Conservation (phyloP, 768 basidiomycete species). For the Hydnum rufescens region DNA sequence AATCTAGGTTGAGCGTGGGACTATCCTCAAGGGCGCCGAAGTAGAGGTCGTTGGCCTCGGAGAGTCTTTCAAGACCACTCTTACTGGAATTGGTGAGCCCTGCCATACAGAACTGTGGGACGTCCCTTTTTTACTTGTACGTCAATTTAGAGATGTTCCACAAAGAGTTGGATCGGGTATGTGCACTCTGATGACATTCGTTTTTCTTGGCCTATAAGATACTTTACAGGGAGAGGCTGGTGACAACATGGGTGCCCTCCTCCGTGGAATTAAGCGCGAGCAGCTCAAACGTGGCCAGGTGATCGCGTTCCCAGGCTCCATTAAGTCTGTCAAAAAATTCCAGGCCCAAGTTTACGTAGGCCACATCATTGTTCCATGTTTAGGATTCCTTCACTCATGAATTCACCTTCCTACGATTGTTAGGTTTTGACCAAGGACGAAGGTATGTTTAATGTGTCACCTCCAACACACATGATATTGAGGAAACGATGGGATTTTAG, state of each 20-base stretch:
- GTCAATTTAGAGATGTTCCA: constrained; percentile 81
- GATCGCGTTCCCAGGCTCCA: constrained; percentile 68
- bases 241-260: constrained; percentile 96
- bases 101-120: constrained; percentile 1
- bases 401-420: neutral
- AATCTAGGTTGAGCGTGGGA: constrained; percentile 70
- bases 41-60: constrained; percentile 87
- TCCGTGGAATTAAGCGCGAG: constrained; percentile 94
- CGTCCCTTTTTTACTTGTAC: constrained; percentile 7
- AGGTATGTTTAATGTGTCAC: constrained; percentile 19
- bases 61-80: constrained; percentile 62
- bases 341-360: constrained; percentile 76
- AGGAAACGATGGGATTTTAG: constrained; percentile 10
- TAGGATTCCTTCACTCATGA: neutral
- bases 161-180: constrained; percentile 88
- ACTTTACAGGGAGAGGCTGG: constrained; percentile 69
- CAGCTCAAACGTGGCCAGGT: constrained; percentile 89
- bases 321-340: constrained; percentile 92
- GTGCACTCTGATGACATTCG: neutral
- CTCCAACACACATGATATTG: neutral
- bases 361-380: too few relatives aligned
- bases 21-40: constrained; percentile 77
- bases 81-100: constrained; percentile 75
- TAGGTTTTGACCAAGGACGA: constrained; percentile 77
- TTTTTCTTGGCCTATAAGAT: neutral